Percentiles rank a stretch among this genome's conserved stretches.
Evolutionary conservation across 176 grass and related monocot species (phyloP).

Genomic region (Cenchrus americanus): DNA sequence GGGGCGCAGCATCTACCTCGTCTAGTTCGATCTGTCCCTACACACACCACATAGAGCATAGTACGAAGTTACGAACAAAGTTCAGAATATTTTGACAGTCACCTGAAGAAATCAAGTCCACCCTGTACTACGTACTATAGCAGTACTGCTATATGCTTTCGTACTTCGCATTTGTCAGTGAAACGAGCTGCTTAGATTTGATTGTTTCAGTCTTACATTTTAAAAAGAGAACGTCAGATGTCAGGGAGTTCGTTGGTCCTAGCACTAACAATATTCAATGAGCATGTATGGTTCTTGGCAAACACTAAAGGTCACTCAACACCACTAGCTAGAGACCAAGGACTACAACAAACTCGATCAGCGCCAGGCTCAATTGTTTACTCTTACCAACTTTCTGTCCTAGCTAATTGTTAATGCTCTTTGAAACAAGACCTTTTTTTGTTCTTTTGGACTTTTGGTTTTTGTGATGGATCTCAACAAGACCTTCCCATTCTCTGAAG

Average conservation of each 20-base stretch:
- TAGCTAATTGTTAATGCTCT: conserved; percentile 5
- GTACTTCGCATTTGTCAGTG: not conserved
- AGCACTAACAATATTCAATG: not conserved
- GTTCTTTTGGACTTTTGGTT: not conserved
- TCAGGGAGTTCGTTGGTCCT: not conserved
- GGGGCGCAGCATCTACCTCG: not conserved
- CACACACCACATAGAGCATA: not conserved
- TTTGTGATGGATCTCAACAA: conserved; percentile 1
- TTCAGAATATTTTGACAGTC: conserved; percentile 8
- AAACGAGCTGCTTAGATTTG: not conserved
- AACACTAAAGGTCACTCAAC: conserved; percentile 37
- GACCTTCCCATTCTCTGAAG: not conserved
- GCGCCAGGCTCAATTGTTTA: conserved; percentile 1
- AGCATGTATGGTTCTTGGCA: conserved; percentile 9
- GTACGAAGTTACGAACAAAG: not conserved
- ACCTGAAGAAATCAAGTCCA: not conserved
- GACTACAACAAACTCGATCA: not conserved
- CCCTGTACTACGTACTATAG: not conserved
- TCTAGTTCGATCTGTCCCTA: not conserved
- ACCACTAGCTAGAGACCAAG: conserved; percentile 27
- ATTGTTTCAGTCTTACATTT: not conserved
- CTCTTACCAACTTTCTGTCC: not conserved
- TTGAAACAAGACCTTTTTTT: not conserved
- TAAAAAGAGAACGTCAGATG: not conserved
- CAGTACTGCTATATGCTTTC: not conserved